These are phyloP conservation scores for Exsudoporus frostii DNA, from an alignment of 768 basidiomycete genomes.

Conservation along the genomic window DNA sequence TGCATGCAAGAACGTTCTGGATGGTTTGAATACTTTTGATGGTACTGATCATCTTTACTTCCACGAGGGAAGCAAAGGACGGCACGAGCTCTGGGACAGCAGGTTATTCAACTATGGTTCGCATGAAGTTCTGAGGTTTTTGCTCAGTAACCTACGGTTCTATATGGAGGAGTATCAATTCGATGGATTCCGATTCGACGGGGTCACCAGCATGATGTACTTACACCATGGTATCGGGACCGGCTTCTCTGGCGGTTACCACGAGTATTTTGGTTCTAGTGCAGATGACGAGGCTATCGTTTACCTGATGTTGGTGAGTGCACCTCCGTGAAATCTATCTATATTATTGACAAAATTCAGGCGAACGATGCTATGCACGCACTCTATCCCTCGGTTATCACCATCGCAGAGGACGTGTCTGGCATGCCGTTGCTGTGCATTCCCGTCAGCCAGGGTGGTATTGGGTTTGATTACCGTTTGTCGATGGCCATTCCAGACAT, in stretches of 20 bases:
- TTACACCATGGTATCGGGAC: constrained; percentile 95
- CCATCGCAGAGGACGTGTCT: constrained; percentile 98
- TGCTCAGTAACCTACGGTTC: constrained; percentile 92
- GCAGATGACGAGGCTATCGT: constrained; percentile 89
- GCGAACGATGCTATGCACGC: constrained; percentile 89
- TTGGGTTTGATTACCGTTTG: constrained; percentile 97
- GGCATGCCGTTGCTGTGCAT: constrained; percentile 96
- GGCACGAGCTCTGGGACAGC: constrained; percentile 97
- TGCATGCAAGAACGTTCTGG: constrained; percentile 95
- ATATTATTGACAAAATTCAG: constrained; percentile 40
- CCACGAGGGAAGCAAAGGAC: constrained; percentile 87
- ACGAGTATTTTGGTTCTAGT: constrained; percentile 90
- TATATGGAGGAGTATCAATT: constrained; percentile 95
- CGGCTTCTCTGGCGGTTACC: constrained; percentile 97
- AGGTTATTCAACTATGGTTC: constrained; percentile 94
- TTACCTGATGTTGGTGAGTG: constrained; percentile 93
- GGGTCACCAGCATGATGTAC: constrained; percentile 99
- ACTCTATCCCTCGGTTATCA: constrained; percentile 76
- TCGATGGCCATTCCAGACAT: constrained; percentile 99
- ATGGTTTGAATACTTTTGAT: constrained; percentile 94
- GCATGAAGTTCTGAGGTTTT: constrained; percentile 93
- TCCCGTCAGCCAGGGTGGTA: constrained; percentile 75
- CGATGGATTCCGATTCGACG: constrained; percentile 98
- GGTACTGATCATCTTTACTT: constrained; percentile 98
- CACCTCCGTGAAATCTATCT: not conserved